A percentile compares a stretch with the other conserved stretches of the same genome.
Evolutionary conservation across 2,329 filamentous ascomycete species (phyloP).

Genomic region (Aureobasidium sp.): DNA sequence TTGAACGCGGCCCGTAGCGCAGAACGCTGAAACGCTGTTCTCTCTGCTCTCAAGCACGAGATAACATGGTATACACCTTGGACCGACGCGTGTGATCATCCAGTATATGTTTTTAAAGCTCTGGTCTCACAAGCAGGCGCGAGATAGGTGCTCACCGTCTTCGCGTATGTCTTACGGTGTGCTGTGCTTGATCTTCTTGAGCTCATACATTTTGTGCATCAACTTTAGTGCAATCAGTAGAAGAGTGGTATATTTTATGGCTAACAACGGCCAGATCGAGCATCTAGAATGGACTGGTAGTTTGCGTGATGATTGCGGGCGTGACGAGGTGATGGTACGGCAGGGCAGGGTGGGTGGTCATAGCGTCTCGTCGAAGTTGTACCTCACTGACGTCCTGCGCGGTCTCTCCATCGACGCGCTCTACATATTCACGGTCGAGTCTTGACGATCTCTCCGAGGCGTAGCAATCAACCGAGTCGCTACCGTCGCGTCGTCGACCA

Average conservation of each 20-base stretch:
- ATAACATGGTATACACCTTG: too few relatives aligned
- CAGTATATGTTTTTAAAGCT: background rate
- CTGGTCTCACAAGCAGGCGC: background rate
- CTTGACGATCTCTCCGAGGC: background rate
- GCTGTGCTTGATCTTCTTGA: too few relatives aligned
- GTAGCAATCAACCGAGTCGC: conserved; percentile 1
- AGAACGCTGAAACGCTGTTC: background rate
- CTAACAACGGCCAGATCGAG: background rate
- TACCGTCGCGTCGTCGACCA: background rate
- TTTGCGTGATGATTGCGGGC: background rate
- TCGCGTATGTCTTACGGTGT: too few relatives aligned
- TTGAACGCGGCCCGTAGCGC: background rate
- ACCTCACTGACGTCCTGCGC: background rate
- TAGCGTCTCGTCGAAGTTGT: background rate
- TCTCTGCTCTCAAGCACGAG: background rate
- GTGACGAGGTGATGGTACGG: background rate
- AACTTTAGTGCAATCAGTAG: too few relatives aligned
- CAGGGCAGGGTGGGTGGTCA: background rate
- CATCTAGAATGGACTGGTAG: background rate
- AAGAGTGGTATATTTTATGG: too few relatives aligned
- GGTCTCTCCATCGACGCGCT: background rate
- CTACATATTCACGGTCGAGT: background rate
- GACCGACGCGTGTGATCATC: background rate
- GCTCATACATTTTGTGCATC: too few relatives aligned
- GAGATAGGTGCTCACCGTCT: too few relatives aligned